A percentile compares a stretch with the other conserved stretches of the same genome.
These are phyloP conservation scores for Cordyceps fumosorosea DNA, from an alignment of 2,329 filamentous ascomycete species.

Conservation along the genomic window DNA sequence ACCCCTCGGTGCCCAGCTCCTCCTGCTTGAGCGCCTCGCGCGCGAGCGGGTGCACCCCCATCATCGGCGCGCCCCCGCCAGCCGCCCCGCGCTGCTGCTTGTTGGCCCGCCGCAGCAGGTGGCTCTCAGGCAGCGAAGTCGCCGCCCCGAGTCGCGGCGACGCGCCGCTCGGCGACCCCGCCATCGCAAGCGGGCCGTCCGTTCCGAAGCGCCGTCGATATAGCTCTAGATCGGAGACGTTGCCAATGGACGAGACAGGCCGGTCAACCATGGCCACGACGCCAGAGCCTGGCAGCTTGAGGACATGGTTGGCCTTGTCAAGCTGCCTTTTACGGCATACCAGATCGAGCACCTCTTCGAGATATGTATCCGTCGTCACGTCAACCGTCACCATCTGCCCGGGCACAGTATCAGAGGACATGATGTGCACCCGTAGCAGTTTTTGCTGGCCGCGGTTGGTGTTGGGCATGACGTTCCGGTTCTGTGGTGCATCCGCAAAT, in stretches of 20 bases:
- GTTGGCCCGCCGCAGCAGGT: slow-evolving; percentile 12
- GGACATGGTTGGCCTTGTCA: slow-evolving; percentile 71
- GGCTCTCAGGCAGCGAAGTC: slow-evolving; percentile 40
- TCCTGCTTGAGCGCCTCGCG: slow-evolving; percentile 56
- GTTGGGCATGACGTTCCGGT: slow-evolving; percentile 36
- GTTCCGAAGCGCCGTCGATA: slow-evolving; percentile 68
- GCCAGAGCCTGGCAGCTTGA: slow-evolving; percentile 69
- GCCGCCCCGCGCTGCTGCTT: slow-evolving; percentile 14
- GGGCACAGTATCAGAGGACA: slow-evolving; percentile 61
- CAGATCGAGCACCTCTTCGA: slow-evolving; percentile 73
- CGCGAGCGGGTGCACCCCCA: slow-evolving; percentile 59
- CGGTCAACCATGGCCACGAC: slow-evolving; percentile 71
- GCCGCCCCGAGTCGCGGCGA: slow-evolving; percentile 54
- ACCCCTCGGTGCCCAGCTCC: slow-evolving; percentile 51
- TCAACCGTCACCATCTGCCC: slow-evolving; percentile 69
- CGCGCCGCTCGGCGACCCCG: slow-evolving; percentile 60
- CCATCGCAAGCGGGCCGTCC: slow-evolving; percentile 63
- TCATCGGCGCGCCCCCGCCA: slow-evolving; percentile 40
- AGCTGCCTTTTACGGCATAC: slow-evolving; percentile 71
- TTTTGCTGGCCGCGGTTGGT: slow-evolving; percentile 58
- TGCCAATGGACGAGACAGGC: slow-evolving; percentile 71
- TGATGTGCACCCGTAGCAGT: slow-evolving; percentile 64
- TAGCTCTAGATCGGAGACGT: slow-evolving; percentile 68
- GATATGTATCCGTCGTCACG: slow-evolving; percentile 75
- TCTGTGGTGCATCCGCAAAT: slow-evolving; percentile 51